Base-by-base conservation (phyloP, 768 basidiomycete genomes). In the Coprinopsis marcescibilis region DNA sequence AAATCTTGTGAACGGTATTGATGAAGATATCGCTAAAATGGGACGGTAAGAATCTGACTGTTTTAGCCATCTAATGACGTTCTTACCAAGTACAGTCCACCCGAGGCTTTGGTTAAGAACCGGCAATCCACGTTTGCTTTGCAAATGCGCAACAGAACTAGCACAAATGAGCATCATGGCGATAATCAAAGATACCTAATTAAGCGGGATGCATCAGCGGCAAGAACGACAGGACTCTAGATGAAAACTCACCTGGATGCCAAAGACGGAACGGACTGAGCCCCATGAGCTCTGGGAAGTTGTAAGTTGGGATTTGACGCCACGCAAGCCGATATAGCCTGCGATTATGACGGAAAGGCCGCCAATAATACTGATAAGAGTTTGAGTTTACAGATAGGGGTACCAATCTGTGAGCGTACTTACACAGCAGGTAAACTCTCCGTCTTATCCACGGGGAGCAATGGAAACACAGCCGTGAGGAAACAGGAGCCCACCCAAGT, bases 381-480 rank as follows among this genome's bases (percentile, higher is more conserved):
- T 36, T 4, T 39, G 12, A 23, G n/a, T n/a, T n/a, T n/a, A n/a
- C n/a, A n/a, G n/a, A n/a, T n/a, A 48, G 21, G 26, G 41, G 42
- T 13, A 15, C 21, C 10, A 20, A 29, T 17, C 25, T 35, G 44
- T 17, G 19, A 34, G 3, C 14, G 30, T 36, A 67, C 80, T 57
- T 46, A 89, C 89, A 91, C 81, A 2, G 70, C 57, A 1, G 55
- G 20, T 17, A 84, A 48, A 50, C 67, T 80, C 62, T 91, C 89
- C 19, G 67, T 64, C 57, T 87, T 85, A 48, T 90, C 80, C 2
- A 90, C 85, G 6, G 77, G 66, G 21, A 90, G 70, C 21, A 86
- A 59, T 0, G 89, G 88, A 55, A 91, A 92, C 2, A 87, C 53
- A 0, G 75, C 76, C 0, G 76, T 77, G n/a, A 68, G 52, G 1